Base-by-base conservation (phyloP, 1,139 yeast genomes). In the Pichia sp. region DNA sequence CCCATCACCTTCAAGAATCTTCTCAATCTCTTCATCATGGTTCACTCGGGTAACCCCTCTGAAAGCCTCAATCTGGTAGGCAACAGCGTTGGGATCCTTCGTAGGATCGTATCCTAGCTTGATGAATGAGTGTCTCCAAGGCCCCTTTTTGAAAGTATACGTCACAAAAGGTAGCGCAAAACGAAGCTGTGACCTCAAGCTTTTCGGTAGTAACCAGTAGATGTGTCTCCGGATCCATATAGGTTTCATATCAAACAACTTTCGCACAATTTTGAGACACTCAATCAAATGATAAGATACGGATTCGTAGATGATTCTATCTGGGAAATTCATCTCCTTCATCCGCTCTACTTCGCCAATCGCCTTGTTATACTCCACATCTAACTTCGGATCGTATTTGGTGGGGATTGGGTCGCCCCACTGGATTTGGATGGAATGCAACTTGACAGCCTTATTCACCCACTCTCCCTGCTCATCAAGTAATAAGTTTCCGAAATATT, bases 91-190 rank as follows among this genome's bases (percentile, higher is more conserved):
- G 1, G 72, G 65, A 51, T 83, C 81, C 1, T 70, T 62, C 49
- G 81, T 74, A 0, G 98, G 98, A 68, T 93, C 89, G 41, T 85
- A 75, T 0, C 97, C 98, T 62, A 84, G 82, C 62, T 75, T 80
- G 47, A 90, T 82, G 67, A 86, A 89, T n/a, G 95, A 81, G 59
- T 90, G 90, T 64, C 98, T 78, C 96, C 97, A 93, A 0, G 99
- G 99, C 0, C 99, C 99, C 65, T 87, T 87, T 38, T 86, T 82
- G 68, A 84, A 87, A 44, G 88, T 78, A 67, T 82, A 93, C 0
- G 96, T 78, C 0, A 90, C 87, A 65, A 87, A 84, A 0, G 98
- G 96, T 51, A 95, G 71, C 0, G 97, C 95, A 59, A 79, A 83
- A 61, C 87, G 85, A 45, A 92, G 70, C 19, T 79, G 77, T 57